Percentiles rank a stretch among this genome's conserved stretches.
These are phyloP conservation scores for Jatropha curcas DNA, from an alignment of 345 rosid genomes.

Conservation along the genomic window DNA sequence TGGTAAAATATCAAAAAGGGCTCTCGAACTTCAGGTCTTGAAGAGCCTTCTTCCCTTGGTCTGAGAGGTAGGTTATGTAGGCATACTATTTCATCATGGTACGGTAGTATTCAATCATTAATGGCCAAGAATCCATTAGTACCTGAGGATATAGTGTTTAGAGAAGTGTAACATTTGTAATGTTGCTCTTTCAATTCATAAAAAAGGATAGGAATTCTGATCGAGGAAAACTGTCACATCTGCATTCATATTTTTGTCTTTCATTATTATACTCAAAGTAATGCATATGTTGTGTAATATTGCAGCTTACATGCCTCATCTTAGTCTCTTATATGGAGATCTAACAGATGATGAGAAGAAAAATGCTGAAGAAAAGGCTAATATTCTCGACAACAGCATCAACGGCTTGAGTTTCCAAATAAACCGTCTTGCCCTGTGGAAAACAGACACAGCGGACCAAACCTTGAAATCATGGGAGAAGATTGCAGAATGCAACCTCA, in stretches of 20 bases:
- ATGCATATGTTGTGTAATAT: neutral
- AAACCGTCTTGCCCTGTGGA: slow-evolving; percentile 57
- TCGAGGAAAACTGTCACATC: neutral
- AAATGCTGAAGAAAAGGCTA: slow-evolving; percentile 62
- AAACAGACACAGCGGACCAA: slow-evolving; percentile 61
- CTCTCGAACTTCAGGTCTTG: too few species aligned
- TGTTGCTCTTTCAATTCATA: neutral
- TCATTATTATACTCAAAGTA: neutral
- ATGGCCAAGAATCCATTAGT: too few species aligned
- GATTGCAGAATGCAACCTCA: slow-evolving; percentile 57
- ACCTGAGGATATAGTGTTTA: too few species aligned
- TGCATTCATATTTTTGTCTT: too few species aligned
- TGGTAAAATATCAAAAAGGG: too few species aligned
- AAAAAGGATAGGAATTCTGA: neutral
- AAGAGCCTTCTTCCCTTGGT: too few species aligned
- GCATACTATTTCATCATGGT: too few species aligned
- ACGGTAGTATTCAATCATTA: too few species aligned
- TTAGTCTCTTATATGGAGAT: slow-evolving; percentile 75
- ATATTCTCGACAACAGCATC: slow-evolving; percentile 48
- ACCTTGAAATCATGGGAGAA: slow-evolving; percentile 74
- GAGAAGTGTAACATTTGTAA: neutral
- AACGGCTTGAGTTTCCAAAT: slow-evolving; percentile 53
- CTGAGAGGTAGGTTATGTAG: too few species aligned
- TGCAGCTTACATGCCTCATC: slow-evolving; percentile 90
- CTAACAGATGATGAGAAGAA: slow-evolving; percentile 76